Evolutionary conservation across 1,284 basidiomycete species (phyloP), one percentile per base, ranked within the genome.

Genomic region (Trametes polyzona): DNA sequence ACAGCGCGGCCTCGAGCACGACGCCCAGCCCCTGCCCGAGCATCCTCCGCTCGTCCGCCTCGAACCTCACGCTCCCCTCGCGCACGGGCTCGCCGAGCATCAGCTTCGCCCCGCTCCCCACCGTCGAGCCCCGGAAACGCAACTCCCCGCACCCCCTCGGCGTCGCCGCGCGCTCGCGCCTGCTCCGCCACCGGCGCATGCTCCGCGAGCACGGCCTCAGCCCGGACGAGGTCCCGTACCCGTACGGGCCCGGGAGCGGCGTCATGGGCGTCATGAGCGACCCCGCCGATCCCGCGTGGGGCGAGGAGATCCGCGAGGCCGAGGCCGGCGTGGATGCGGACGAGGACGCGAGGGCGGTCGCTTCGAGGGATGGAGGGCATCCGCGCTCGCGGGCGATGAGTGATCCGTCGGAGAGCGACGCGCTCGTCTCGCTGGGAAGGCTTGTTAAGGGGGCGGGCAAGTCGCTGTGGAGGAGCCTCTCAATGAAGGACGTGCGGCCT

Each of bases 21-120:
- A 47, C 47, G 16, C 62, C 58, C 29, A 61, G 58, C 48, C 62
- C 62, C 12, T 61, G 62, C 47, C 59, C 62, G 14, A 56, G 53
- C 53, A 63, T 63, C 58, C 61, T 62, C 43, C 46, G 55, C 59
- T 59, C 55, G 47, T 55, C 64, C 37, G 44, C 55, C 32, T 61
- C 61, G 7, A 39, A 47, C 21, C 54, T 54, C n/a, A 50, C 51
- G 23, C 39, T 52, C 21, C 44, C 49, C 12, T 57, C 59, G 10
- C 53, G 61, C 26, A 55, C 65, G 41, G 30, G 53, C 46, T 54
- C 65, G 23, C 62, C 61, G 19, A 77, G 73, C 57, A 78, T 90
- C 57, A 81, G 77, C 58, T 90, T 90, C 61, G 87, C 88, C 0
- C 87, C 87, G 0, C 76, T 90, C 32, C 87, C 87, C 0, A 70